Conservation (phyloP, 805 yeast genomes). For the Sugiyamaella lignohabitans region DNA sequence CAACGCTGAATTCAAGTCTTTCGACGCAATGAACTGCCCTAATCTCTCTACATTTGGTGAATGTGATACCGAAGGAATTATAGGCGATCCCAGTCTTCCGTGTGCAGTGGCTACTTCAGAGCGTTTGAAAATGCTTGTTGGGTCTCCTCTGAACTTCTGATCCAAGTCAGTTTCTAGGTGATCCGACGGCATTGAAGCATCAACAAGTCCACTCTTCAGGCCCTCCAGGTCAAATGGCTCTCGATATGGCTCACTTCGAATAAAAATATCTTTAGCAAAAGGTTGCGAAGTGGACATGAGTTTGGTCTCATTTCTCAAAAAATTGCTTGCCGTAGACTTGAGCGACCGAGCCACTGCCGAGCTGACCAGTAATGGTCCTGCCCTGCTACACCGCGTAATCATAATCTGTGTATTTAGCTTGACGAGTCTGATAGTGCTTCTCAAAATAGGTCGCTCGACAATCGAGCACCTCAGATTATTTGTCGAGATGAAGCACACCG, state of each 20-base stretch:
- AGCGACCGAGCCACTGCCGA: no score
- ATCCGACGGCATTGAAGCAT: not conserved
- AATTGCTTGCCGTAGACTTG: no score
- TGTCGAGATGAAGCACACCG: no score
- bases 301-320: no score
- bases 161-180: no score
- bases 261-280: not conserved
- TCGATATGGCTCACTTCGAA: not conserved
- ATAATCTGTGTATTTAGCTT: no score
- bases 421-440: no score
- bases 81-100: not conserved
- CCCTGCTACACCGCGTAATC: no score
- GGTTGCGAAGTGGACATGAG: not conserved
- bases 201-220: not conserved
- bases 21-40: not conserved
- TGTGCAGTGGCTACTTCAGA: not conserved
- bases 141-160: not conserved
- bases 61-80: not conserved
- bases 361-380: no score
- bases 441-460: no score
- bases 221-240: not conserved
- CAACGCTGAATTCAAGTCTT: not conserved
- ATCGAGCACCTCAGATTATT: no score
- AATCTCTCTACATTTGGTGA: not conserved
- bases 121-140: no score